phyloP scores from a whole-genome alignment of 2,329 filamentous ascomycete genomes.

The Emmonsiellopsis sp. region DNA sequence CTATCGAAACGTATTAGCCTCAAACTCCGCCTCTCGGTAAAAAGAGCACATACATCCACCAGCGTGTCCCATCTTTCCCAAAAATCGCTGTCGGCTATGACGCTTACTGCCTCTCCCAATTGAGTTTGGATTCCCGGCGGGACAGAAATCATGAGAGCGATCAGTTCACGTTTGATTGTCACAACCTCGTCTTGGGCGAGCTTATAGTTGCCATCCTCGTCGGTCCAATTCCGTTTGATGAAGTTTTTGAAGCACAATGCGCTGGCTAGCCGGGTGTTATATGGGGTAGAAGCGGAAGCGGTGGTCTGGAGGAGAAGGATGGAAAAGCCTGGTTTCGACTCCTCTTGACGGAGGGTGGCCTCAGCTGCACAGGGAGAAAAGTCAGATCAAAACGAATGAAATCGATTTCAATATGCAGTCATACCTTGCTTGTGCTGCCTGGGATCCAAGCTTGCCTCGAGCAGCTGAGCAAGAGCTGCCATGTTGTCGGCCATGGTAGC shows the following conservation, averaged over 20 bases:
- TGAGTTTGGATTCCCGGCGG: constrained; percentile 83
- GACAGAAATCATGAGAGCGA: constrained; percentile 91
- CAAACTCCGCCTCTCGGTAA: background rate
- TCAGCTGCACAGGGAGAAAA: constrained; percentile 53
- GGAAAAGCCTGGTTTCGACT: constrained; percentile 79
- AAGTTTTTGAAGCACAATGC: constrained; percentile 98
- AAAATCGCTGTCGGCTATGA: constrained; percentile 97
- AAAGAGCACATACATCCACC: constrained; percentile 55
- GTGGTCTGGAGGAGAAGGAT: constrained; percentile 84
- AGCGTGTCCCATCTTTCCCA: constrained; percentile 95
- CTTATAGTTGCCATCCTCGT: constrained; percentile 91
- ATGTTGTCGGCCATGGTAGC: constrained; percentile 52
- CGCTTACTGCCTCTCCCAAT: constrained; percentile 89
- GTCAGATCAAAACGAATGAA: background rate
- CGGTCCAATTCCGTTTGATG: constrained; percentile 87
- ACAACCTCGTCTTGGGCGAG: constrained; percentile 71
- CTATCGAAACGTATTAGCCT: constrained; percentile 26
- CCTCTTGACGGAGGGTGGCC: constrained; percentile 64
- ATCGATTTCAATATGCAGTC: constrained; percentile 13
- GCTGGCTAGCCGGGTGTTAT: constrained; percentile 74
- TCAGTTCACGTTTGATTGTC: constrained; percentile 89
- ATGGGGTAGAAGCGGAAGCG: constrained; percentile 59
- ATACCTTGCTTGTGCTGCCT: constrained; percentile 80
- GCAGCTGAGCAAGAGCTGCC: constrained; percentile 63
- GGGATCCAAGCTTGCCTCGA: constrained; percentile 84